Evolutionary conservation across 495 filamentous ascomycete genomes (phyloP), one percentile per base, ranked within the genome.

Genomic region (Penicillium coprophilum): DNA sequence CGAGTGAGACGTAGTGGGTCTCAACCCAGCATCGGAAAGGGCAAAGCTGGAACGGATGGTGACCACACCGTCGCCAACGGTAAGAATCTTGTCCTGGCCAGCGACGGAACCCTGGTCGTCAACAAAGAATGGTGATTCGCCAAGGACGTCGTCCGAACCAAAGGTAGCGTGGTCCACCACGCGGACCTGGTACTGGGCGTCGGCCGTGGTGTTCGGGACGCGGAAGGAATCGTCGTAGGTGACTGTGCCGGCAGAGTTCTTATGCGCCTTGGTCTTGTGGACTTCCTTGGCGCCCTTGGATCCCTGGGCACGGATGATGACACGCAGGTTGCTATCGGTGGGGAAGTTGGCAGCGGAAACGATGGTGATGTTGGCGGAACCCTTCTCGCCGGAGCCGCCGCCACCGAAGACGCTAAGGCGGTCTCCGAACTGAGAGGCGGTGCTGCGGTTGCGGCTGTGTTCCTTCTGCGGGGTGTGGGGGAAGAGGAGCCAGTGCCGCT

Each of bases 101-200:
- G 77, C 73, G 21, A 70, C 63, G 1, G 77, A 74, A 15, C 86
- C 85, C 53, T 87, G 86, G 64, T 98, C 92, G 53, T 89, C 89
- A 13, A 98, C 86, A 65, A 95, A 92, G 77, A 96, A 96, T n/a
- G 87, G 59, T 0, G 78, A 81, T 61, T 97, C 92, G 41, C 94
- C 94, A 10, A 97, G 77, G 28, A 84, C 78, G 43, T 87, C 84
- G 63, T 96, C 92, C 38, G 81, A 86, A 38, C 89, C 85, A 63
- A 97, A 91, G 4, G 87, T 88, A 58, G 87, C 82, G 67, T 96
- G 89, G 63, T 89, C 85, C 57, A 90, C 88, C 47, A 92, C 94
- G 53, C 86, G 80, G 46, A 99, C 65, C 69, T 89, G 86, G 77
- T 96, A 97, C 68, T 89, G 85, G 39, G 89, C 82, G 65, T 96